Base-by-base conservation (phyloP, 2,329 filamentous ascomycete genomes). In the Nothopassalora personata region DNA sequence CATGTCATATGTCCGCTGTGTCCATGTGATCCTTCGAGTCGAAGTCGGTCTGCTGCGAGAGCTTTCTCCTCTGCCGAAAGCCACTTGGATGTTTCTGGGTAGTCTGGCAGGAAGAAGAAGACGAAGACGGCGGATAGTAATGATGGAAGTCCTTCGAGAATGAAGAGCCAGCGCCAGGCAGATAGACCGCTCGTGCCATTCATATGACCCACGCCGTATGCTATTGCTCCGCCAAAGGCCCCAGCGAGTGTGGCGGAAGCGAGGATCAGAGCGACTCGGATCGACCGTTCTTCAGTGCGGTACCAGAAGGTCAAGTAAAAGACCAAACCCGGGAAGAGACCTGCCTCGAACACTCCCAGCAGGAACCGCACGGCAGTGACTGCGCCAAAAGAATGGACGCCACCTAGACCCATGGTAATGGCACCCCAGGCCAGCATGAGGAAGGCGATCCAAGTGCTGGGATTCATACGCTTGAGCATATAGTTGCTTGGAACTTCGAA, bases 81-180 rank as follows among this genome's bases (percentile, higher is more conserved):
- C 65, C 65, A 82, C 43, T 73, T 74, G 2, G 80, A 79, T 43
- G 77, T 80, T 54, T 79, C 76, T 0, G 82, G 80, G 18, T 75
- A 77, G 62, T 83, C 79, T 0, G 81, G 80, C 9, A 84, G 70
- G 52, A 77, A 75, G 64, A 83, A 82, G 69, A 76, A 87, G 1
- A 82, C 79, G 5, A 82, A 66, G 1, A 81, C 65, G 0, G 81
- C 80, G 1, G 84, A 77, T 6, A 83, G 59, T 2, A 86, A 68
- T 8, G 81, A 83, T 3, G 64, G 64, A 6, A 66, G 27, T n/a
- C 68, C 67, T 57, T 71, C 70, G 1, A 90, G 74, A 57, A 91
- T 87, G 70, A 93, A 93, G 47, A 93, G 89, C 88, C 88, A 91
- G 30, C 59, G 54, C 89, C 89, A 92, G 1, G 86, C 87, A 33